Evolutionary conservation across 2,329 filamentous ascomycete genomes (phyloP).

Genomic region (Fusarium fujikuroi): DNA sequence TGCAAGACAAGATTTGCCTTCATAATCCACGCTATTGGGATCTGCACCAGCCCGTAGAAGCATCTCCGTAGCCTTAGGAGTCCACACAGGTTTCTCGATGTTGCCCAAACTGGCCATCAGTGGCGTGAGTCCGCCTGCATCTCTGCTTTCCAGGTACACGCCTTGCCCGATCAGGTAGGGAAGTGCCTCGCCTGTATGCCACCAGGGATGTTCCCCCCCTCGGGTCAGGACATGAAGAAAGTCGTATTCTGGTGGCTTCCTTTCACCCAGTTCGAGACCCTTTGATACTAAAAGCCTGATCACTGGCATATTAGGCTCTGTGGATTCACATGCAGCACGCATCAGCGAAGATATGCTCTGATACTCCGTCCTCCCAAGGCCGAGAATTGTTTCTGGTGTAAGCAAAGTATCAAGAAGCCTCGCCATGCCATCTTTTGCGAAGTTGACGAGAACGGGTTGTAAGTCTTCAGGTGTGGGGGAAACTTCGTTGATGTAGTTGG

Average conservation of each 20-base stretch:
- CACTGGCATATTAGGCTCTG: not conserved
- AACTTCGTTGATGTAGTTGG: not conserved
- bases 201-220: not conserved
- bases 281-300: not conserved
- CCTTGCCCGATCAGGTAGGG: not conserved
- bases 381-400: not conserved
- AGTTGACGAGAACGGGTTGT: fast-evolving
- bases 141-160: not conserved
- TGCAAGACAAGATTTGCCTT: not conserved
- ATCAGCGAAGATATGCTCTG: not conserved
- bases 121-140: not conserved
- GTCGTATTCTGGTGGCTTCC: too few relatives aligned
- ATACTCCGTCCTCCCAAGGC: fast-evolving
- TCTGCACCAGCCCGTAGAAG: not conserved
- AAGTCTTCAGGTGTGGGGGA: not conserved
- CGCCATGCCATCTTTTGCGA: not conserved
- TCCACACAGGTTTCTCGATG: fast-evolving
- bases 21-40: not conserved
- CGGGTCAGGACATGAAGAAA: not conserved
- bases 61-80: not conserved
- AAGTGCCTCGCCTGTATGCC: not conserved
- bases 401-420: not conserved
- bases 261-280: not conserved
- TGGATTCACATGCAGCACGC: not conserved
- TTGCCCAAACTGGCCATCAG: not conserved